Percentiles rank a stretch among this genome's conserved stretches.
These are phyloP conservation scores for Ophiosphaerella herpotricha DNA, from an alignment of 2,329 filamentous ascomycete species.

Conservation along the genomic window DNA sequence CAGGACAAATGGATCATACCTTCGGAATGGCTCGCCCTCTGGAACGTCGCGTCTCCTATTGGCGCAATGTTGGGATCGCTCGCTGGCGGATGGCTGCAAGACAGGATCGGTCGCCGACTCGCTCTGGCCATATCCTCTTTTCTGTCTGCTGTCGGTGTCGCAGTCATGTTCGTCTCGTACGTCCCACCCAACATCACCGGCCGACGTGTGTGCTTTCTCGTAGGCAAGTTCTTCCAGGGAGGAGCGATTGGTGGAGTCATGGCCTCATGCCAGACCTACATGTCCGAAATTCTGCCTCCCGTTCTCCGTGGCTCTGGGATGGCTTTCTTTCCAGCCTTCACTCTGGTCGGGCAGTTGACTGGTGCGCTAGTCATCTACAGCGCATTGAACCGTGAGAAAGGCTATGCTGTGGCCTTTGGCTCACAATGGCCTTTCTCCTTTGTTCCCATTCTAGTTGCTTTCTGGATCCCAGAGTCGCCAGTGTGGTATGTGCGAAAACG, in stretches of 20 bases:
- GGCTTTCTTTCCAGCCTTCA: constrained; percentile 57
- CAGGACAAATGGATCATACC: constrained; percentile 35
- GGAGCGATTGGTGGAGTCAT: constrained; percentile 53
- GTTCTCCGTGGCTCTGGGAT: constrained; percentile 54
- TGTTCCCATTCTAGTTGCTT: constrained; percentile 49
- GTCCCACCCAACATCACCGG: constrained; percentile 25
- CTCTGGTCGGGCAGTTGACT: constrained; percentile 55
- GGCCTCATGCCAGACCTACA: constrained; percentile 50
- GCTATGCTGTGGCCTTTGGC: constrained; percentile 50
- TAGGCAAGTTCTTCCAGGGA: constrained; percentile 54
- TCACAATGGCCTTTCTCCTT: constrained; percentile 53
- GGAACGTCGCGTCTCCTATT: constrained; percentile 32
- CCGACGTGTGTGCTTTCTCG: constrained; percentile 46
- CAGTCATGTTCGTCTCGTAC: constrained; percentile 37
- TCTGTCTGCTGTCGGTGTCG: constrained; percentile 33
- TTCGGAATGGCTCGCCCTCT: constrained; percentile 34
- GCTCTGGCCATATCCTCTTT: constrained; percentile 29
- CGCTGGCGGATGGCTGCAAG: constrained; percentile 32
- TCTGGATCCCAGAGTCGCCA: constrained; percentile 58
- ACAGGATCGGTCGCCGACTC: constrained; percentile 29
- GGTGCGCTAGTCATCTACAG: constrained; percentile 48
- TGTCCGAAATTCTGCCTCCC: constrained; percentile 57
- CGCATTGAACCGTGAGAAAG: constrained; percentile 33
- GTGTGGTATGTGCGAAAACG: constrained; percentile 52
- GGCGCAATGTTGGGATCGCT: constrained; percentile 35